Conservation (phyloP, 75 land plant genomes). For the Pinus albicaulis region DNA sequence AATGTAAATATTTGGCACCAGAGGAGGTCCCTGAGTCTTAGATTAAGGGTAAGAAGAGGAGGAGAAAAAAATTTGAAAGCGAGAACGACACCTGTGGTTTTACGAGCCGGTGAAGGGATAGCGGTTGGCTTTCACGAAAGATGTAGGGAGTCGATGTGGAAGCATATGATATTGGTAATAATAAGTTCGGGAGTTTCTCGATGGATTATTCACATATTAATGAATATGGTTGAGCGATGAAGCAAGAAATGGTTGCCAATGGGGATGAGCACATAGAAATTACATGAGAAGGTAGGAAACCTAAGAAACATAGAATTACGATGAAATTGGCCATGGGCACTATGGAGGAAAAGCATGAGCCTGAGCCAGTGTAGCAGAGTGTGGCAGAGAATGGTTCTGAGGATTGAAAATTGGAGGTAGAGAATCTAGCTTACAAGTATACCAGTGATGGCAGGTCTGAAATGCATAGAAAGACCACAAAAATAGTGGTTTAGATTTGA, state of each 20-base stretch:
- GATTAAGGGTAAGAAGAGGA: too few relatives aligned
- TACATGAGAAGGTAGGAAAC: background rate
- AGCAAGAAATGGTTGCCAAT: background rate
- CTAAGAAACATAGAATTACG: background rate
- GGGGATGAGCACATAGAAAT: background rate
- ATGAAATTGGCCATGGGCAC: background rate
- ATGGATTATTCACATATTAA: background rate
- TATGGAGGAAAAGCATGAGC: background rate
- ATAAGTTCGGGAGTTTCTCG: background rate
- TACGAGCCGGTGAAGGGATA: background rate
- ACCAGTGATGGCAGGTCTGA: too few relatives aligned
- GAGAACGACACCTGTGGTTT: background rate
- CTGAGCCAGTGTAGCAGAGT: too few relatives aligned
- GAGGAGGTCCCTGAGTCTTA: background rate
- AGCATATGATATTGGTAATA: background rate
- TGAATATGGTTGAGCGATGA: background rate
- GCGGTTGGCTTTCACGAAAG: background rate
- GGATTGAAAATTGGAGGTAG: too few relatives aligned
- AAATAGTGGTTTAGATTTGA: too few relatives aligned
- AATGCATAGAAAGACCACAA: too few relatives aligned
- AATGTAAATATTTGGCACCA: background rate
- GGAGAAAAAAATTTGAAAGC: too few relatives aligned
- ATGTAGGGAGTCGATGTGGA: background rate
- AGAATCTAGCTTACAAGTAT: too few relatives aligned
- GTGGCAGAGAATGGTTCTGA: too few relatives aligned